Evolutionary conservation across 768 basidiomycete species (phyloP).

Genomic region (Suillus subluteus): DNA sequence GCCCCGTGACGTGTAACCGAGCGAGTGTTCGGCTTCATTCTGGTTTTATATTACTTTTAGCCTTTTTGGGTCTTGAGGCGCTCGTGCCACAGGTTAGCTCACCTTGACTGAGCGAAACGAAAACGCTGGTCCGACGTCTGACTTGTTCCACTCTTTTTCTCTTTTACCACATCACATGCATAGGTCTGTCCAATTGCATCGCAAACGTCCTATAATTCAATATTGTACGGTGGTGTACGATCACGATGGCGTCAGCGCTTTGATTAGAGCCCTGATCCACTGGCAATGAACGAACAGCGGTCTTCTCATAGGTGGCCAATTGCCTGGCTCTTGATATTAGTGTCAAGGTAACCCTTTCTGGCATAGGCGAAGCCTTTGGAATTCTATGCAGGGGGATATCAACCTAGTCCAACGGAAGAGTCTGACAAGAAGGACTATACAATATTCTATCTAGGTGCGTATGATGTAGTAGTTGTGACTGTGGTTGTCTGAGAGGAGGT

Average conservation of each 20-base stretch:
- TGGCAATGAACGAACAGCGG: neutral
- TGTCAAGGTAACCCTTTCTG: neutral
- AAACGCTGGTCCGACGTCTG: neutral
- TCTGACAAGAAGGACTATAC: neutral
- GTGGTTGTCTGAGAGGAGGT: neutral
- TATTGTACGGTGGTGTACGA: neutral
- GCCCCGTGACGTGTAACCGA: constrained; percentile 11
- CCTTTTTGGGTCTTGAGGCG: neutral
- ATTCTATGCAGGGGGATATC: neutral
- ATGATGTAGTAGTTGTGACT: neutral
- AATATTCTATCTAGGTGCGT: neutral
- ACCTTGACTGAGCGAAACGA: no score
- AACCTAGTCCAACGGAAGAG: neutral
- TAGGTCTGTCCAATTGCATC: neutral
- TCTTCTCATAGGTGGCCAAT: neutral
- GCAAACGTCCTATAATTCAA: neutral
- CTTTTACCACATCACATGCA: neutral
- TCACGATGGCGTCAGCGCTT: neutral
- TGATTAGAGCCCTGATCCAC: neutral
- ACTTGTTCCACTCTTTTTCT: neutral
- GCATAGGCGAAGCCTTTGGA: neutral
- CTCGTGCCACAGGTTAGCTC: neutral
- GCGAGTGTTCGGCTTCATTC: constrained; percentile 4
- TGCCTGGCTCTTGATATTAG: neutral
- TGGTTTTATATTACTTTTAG: neutral